These are phyloP conservation scores for Amphicarpaea edgeworthii DNA, from an alignment of 306 rosid species.

Conservation along the genomic window DNA sequence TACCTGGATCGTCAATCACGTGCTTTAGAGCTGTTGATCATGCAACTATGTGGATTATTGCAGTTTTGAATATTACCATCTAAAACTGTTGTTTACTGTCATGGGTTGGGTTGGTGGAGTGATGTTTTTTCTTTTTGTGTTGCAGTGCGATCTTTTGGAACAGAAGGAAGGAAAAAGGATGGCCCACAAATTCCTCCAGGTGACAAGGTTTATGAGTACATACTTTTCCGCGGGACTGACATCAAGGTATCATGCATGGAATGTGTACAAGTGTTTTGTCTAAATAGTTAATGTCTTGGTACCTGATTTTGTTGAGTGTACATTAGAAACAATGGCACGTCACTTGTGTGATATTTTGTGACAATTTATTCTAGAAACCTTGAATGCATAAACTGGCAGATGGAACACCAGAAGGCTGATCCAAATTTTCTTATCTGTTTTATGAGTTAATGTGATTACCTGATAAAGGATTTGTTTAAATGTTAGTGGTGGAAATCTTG, in stretches of 20 bases:
- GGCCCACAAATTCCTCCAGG: slow-evolving; percentile 86
- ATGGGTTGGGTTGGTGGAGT: slow-evolving; percentile 18
- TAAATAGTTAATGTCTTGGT: not conserved
- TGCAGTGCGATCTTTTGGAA: slow-evolving; percentile 95
- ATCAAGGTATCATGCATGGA: slow-evolving; percentile 68
- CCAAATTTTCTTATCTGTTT: slow-evolving; percentile 23
- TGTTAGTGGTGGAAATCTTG: slow-evolving; percentile 16
- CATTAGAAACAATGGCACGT: slow-evolving; percentile 17
- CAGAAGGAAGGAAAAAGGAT: slow-evolving; percentile 95
- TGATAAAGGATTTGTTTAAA: not conserved
- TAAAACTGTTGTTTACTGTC: not conserved
- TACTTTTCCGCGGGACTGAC: slow-evolving; percentile 91
- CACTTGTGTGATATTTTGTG: slow-evolving; percentile 6
- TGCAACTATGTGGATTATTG: too few species aligned
- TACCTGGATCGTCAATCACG: not conserved
- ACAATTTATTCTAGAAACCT: not conserved
- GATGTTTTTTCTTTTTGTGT: slow-evolving; percentile 40
- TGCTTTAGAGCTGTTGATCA: not conserved
- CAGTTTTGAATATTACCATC: too few species aligned
- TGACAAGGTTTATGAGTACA: slow-evolving; percentile 87
- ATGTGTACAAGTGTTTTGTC: not conserved
- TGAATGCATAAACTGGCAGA: slow-evolving; percentile 1
- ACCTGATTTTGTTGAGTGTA: slow-evolving; percentile 5
- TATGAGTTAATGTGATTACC: not conserved
- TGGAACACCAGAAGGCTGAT: slow-evolving; percentile 22